Percentiles rank a stretch among this genome's conserved stretches.
Evolutionary conservation across 768 basidiomycete species (phyloP).

Genomic region (Russula emetica): DNA sequence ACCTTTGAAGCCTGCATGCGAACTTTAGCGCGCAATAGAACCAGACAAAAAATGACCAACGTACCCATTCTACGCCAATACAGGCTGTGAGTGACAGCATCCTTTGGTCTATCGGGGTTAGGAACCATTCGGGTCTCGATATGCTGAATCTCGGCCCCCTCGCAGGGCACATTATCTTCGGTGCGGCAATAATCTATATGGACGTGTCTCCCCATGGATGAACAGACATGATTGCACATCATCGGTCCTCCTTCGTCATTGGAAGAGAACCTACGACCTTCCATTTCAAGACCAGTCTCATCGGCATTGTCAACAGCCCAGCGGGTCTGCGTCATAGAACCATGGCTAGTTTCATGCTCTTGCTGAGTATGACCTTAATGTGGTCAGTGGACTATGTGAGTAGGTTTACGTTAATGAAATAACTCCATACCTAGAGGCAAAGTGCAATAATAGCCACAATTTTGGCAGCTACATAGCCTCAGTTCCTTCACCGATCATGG

Average conservation of each 20-base stretch:
- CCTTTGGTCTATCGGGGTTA: conserved; percentile 46
- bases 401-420: background rate
- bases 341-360: conserved; percentile 60
- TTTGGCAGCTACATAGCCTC: conserved; percentile 42
- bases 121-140: conserved; percentile 43
- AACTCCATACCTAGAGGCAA: conserved; percentile 45
- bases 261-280: conserved; percentile 51
- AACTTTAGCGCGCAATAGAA: background rate
- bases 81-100: conserved; percentile 50
- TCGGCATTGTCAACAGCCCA: conserved; percentile 57
- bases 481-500: background rate
- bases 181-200: conserved; percentile 57
- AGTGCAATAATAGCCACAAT: conserved; percentile 57
- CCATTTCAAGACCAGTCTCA: conserved; percentile 48
- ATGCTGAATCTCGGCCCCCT: conserved; percentile 45
- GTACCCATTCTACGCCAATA: conserved; percentile 56
- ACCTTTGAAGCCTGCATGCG: conserved; percentile 52
- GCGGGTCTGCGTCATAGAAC: conserved; percentile 54
- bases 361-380: conserved; percentile 52
- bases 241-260: conserved; percentile 58
- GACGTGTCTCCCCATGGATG: conserved; percentile 51
- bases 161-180: conserved; percentile 37
- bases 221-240: conserved; percentile 57
- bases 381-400: background rate
- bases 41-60: conserved; percentile 20